Percentiles rank a stretch among this genome's conserved stretches.
Conservation (phyloP, 2,329 filamentous ascomycete genomes). For the Metarhizium anisopliae region DNA sequence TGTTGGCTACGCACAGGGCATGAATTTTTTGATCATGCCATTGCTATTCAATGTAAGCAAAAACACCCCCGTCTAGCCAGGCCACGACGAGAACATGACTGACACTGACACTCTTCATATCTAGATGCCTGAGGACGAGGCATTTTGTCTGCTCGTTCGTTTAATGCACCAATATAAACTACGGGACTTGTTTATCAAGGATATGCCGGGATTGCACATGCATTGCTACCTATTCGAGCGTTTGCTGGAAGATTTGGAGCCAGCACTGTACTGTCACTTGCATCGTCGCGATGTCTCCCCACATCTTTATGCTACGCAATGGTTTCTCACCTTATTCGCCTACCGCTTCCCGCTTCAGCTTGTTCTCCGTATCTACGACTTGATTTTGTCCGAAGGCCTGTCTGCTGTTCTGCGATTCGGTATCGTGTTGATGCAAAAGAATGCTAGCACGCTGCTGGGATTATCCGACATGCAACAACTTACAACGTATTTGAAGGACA, state of each 20-base stretch:
- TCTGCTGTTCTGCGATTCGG: constrained; percentile 92
- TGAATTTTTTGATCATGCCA: constrained; percentile 98
- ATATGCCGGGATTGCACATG: constrained; percentile 93
- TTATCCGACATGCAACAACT: constrained; percentile 90
- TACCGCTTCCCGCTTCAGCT: constrained; percentile 96
- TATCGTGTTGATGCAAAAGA: constrained; percentile 93
- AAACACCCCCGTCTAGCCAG: not conserved
- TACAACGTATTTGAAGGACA: constrained; percentile 86
- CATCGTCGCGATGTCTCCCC: constrained; percentile 79
- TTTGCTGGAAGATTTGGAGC: constrained; percentile 85
- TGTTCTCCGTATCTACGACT: constrained; percentile 90
- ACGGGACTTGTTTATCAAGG: constrained; percentile 84
- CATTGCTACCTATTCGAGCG: constrained; percentile 93
- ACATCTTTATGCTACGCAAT: constrained; percentile 94
- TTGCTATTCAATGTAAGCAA: constrained; percentile 75
- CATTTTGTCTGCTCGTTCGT: constrained; percentile 84
- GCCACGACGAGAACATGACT: not conserved
- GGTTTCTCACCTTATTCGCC: constrained; percentile 97
- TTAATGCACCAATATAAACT: constrained; percentile 96
- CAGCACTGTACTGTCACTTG: constrained; percentile 89
- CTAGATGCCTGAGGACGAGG: constrained; percentile 93
- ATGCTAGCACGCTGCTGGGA: constrained; percentile 63
- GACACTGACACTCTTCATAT: constrained; percentile 10
- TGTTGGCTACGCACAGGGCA: constrained; percentile 95
- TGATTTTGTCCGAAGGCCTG: constrained; percentile 88